Evolutionary conservation across 306 rosid species (phyloP).

Genomic region (Hippophae gyantsensis): DNA sequence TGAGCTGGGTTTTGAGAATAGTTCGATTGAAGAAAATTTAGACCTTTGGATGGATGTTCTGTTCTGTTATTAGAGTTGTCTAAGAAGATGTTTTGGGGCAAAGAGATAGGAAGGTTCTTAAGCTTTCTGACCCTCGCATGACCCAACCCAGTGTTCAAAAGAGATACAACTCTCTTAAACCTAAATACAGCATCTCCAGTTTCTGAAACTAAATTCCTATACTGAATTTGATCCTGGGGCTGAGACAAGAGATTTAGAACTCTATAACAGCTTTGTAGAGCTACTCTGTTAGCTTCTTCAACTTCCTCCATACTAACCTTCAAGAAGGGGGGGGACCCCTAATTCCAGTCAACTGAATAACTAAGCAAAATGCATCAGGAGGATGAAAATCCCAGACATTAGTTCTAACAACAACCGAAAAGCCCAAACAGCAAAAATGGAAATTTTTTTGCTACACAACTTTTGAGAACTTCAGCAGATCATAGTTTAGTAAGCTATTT

Average conservation of each 20-base stretch:
- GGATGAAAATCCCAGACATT: constrained; percentile 13
- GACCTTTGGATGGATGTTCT: constrained; percentile 31
- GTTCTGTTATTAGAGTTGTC: constrained; percentile 52
- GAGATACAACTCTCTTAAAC: constrained; percentile 85
- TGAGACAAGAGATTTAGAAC: constrained; percentile 56
- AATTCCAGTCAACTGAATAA: constrained; percentile 19
- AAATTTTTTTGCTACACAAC: constrained; percentile 19
- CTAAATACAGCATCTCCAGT: constrained; percentile 74
- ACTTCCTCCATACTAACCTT: constrained; percentile 57
- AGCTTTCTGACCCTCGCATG: constrained; percentile 80
- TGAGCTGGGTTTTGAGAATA: constrained; percentile 44
- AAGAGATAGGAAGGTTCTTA: constrained; percentile 41
- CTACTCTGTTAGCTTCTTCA: constrained; percentile 75
- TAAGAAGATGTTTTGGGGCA: constrained; percentile 49
- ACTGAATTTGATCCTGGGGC: constrained; percentile 56
- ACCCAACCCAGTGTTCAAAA: constrained; percentile 61
- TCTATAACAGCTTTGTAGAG: constrained; percentile 74
- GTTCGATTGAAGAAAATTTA: constrained; percentile 37
- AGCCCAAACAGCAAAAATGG: constrained; percentile 30
- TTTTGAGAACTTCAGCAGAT: constrained; percentile 20
- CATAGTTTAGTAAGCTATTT: constrained; percentile 2
- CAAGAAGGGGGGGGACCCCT: constrained; percentile 14
- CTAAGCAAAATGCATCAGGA: constrained; percentile 24
- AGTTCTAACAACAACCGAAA: constrained; percentile 20
- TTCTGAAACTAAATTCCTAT: constrained; percentile 50